Conservation (phyloP, 2,329 filamentous ascomycete genomes). For the Hypoxylon sp. region DNA sequence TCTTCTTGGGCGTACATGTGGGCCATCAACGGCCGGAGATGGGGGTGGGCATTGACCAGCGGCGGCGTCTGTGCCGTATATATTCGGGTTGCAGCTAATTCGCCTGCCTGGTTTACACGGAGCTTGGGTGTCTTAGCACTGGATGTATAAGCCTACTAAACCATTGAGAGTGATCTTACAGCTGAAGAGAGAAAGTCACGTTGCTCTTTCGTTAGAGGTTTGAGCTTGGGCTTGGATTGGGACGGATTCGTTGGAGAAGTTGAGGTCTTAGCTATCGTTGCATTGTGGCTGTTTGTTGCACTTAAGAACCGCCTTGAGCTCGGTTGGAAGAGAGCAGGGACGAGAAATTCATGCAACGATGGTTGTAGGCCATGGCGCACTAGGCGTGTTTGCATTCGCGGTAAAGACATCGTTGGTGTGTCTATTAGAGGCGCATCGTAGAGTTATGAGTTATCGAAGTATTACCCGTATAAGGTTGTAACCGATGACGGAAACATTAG, state of each 20-base stretch:
- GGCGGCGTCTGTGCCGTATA: slow-evolving; percentile 89
- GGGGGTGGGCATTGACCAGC: slow-evolving; percentile 82
- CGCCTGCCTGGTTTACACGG: slow-evolving; percentile 96
- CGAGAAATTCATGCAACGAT: slow-evolving; percentile 54
- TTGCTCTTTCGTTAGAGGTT: slow-evolving; percentile 76
- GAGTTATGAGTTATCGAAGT: too few species aligned
- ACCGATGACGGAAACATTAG: not conserved
- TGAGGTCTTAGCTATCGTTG: slow-evolving; percentile 43
- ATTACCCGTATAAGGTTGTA: not conserved
- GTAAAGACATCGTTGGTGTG: slow-evolving; percentile 42
- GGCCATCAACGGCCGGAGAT: slow-evolving; percentile 89
- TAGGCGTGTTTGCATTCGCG: slow-evolving; percentile 37
- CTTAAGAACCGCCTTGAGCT: slow-evolving; percentile 42
- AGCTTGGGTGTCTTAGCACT: slow-evolving; percentile 62
- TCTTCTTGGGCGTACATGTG: slow-evolving; percentile 99
- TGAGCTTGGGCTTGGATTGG: slow-evolving; percentile 59
- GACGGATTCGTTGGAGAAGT: slow-evolving; percentile 46
- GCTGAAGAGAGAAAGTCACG: slow-evolving; percentile 81
- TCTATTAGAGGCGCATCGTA: too few species aligned
- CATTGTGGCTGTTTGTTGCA: slow-evolving; percentile 39
- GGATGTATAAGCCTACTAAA: not conserved
- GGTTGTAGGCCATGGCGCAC: slow-evolving; percentile 40
- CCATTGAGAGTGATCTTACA: slow-evolving; percentile 55
- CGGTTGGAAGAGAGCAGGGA: slow-evolving; percentile 51
- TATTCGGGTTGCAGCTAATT: slow-evolving; percentile 95